phyloP scores from a whole-genome alignment of 768 basidiomycete species.

The Boletus fagicola region DNA sequence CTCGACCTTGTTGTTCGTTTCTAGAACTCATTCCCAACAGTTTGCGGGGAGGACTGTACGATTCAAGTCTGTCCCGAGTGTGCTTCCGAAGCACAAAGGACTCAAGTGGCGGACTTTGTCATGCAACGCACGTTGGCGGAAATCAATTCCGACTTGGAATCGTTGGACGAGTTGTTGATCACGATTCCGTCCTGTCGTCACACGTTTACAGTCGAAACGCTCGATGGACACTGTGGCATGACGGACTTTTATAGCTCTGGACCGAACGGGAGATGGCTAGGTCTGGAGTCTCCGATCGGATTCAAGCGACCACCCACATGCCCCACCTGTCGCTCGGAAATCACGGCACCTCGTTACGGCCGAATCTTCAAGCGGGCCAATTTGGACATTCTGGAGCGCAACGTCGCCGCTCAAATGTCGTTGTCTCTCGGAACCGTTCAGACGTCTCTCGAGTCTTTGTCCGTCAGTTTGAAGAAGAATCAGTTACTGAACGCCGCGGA shows the following conservation, averaged over 20 bases:
- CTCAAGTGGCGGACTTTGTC: slow-evolving; percentile 58
- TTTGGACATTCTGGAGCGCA: slow-evolving; percentile 64
- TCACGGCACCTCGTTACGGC: slow-evolving; percentile 60
- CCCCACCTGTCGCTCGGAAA: slow-evolving; percentile 58
- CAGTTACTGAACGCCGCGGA: slow-evolving; percentile 3
- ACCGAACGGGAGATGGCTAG: slow-evolving; percentile 41
- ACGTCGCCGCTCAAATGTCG: slow-evolving; percentile 54
- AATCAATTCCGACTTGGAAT: slow-evolving; percentile 38
- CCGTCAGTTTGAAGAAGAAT: slow-evolving; percentile 23
- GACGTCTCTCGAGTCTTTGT: slow-evolving; percentile 29
- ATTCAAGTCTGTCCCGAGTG: slow-evolving; percentile 56
- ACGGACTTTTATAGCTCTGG: slow-evolving; percentile 45
- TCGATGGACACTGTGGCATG: slow-evolving; percentile 60
- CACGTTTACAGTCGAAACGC: slow-evolving; percentile 66
- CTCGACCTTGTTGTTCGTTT: neutral
- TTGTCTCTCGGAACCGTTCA: slow-evolving; percentile 37
- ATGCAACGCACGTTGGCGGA: slow-evolving; percentile 51
- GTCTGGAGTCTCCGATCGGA: slow-evolving; percentile 41
- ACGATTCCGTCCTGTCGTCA: slow-evolving; percentile 62
- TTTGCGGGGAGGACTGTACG: slow-evolving; percentile 64
- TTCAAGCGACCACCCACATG: slow-evolving; percentile 50
- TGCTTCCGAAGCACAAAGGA: slow-evolving; percentile 36
- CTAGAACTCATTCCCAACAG: slow-evolving; percentile 32
- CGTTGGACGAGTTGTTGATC: slow-evolving; percentile 52
- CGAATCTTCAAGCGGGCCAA: slow-evolving; percentile 59